Evolutionary conservation across 768 basidiomycete species (phyloP), one percentile per base, ranked within the genome.

Genomic region (Boletales sp.): DNA sequence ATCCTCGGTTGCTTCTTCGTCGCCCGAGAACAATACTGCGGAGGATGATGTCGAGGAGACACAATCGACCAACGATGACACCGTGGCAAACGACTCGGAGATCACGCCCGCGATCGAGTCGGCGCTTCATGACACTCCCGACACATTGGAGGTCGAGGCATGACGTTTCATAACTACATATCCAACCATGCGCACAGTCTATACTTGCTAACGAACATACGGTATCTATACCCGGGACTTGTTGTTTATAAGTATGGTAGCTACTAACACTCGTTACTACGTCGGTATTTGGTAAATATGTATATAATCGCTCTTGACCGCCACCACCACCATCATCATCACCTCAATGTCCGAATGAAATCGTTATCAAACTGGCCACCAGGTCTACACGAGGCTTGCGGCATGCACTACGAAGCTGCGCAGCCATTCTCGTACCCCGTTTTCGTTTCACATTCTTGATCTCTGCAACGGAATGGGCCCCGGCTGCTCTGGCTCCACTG

Each of bases 1-100:
- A 9, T 58, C 64, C 32, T 67, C 68, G 33, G 38, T 57, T 15
- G 55, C 61, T 31, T 68, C 66, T 41, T 60, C 68, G 2, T 46
- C 37, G 10, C 48, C 34, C n/a, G 36, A 52, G 37, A 45, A 41
- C 25, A 40, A 46, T 7, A 28, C 15, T 31, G 46, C 18, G 2
- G 53, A 47, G 18, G 56, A 51, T 9, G 44, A 39, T 13, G 48
- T 15, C 18, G 48, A 31, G 37, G 47, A 56, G 19, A 39, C 7
- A 17, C 51, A 43, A 33, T 30, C 50, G 45, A 30, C 30, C 36
- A 31, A 45, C 5, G 14, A 14, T 33, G 33, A 30, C 40, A 12
- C 44, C 9, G 48, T 38, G 18, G 38, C 35, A 36, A 51, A 49
- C 41, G 57, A 51, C n/a, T n/a, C n/a, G n/a, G n/a, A n/a, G 40